phyloP scores from a whole-genome alignment of 2,329 filamentous ascomycete genomes.

The Cladophialophora psammophila region DNA sequence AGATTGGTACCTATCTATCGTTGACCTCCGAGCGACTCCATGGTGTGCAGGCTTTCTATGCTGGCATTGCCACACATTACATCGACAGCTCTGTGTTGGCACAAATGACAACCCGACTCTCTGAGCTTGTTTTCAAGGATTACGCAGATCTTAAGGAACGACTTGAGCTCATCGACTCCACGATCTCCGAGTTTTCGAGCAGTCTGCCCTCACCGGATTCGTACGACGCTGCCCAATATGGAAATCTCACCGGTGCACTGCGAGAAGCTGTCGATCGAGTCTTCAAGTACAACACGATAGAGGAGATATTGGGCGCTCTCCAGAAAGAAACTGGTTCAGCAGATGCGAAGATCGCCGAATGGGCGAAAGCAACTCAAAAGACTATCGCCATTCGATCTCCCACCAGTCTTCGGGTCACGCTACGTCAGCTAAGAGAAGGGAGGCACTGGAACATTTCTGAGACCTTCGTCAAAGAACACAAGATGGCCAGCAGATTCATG shows the following conservation, averaged over 20 bases:
- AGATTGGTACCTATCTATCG: slow-evolving; percentile 88
- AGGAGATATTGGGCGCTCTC: slow-evolving; percentile 74
- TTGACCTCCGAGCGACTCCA: slow-evolving; percentile 84
- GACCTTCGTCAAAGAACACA: slow-evolving; percentile 84
- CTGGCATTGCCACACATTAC: slow-evolving; percentile 94
- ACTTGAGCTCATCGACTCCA: slow-evolving; percentile 77
- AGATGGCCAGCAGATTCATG: slow-evolving; percentile 90
- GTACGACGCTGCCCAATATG: slow-evolving; percentile 57
- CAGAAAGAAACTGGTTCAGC: slow-evolving; percentile 52
- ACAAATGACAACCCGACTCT: slow-evolving; percentile 80
- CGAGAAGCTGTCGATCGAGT: slow-evolving; percentile 85
- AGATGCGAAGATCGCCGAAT: slow-evolving; percentile 66
- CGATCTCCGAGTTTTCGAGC: slow-evolving; percentile 89
- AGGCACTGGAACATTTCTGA: slow-evolving; percentile 79
- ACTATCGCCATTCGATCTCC: slow-evolving; percentile 82
- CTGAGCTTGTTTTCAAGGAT: slow-evolving; percentile 88
- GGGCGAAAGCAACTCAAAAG: slow-evolving; percentile 79
- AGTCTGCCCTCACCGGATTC: slow-evolving; percentile 71
- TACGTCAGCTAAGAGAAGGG: slow-evolving; percentile 81
- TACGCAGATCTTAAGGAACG: slow-evolving; percentile 69
- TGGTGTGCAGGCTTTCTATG: slow-evolving; percentile 86
- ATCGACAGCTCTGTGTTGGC: slow-evolving; percentile 87
- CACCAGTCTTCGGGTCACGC: slow-evolving; percentile 82
- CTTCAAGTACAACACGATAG: slow-evolving; percentile 72
- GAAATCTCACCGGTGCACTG: slow-evolving; percentile 69